These are phyloP conservation scores for Pythium coloratum DNA, from an alignment of 352 stramenopile species.

Conservation along the genomic window DNA sequence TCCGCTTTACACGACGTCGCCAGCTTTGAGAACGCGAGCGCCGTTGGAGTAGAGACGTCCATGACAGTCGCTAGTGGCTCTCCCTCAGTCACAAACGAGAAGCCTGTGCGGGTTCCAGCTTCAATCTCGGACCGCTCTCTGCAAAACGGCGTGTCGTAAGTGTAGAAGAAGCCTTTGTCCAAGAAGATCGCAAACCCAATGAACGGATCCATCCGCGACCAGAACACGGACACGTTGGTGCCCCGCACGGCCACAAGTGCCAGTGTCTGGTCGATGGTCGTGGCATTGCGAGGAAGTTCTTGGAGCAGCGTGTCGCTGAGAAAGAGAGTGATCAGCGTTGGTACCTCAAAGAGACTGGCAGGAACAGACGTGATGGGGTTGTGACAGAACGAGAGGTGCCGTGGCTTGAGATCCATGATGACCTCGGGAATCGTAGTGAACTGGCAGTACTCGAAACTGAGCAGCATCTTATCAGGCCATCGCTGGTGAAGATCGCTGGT, in stretches of 20 bases:
- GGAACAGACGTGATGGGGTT: not conserved
- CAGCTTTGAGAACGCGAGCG: not conserved
- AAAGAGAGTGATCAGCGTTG: not conserved
- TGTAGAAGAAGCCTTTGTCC: constrained; percentile 2
- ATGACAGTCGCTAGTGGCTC: not conserved
- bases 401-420: not conserved
- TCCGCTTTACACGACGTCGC: not conserved
- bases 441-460: not conserved
- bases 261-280: not conserved
- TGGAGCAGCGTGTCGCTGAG: constrained; percentile 1
- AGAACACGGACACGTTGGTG: constrained; percentile 15
- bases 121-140: not conserved
- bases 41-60: constrained; percentile 13
- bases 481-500: not conserved
- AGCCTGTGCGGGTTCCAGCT: not conserved
- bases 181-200: not conserved
- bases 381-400: not conserved
- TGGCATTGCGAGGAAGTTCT: constrained; percentile 2
- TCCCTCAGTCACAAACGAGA: not conserved
- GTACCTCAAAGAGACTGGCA: constrained; percentile 4
- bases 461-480: not conserved
- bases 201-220: constrained; percentile 11
- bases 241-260: not conserved
- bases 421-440: not conserved
- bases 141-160: constrained; percentile 9